phyloP scores from a whole-genome alignment of 306 rosid species.

The Glycine latifolia region DNA sequence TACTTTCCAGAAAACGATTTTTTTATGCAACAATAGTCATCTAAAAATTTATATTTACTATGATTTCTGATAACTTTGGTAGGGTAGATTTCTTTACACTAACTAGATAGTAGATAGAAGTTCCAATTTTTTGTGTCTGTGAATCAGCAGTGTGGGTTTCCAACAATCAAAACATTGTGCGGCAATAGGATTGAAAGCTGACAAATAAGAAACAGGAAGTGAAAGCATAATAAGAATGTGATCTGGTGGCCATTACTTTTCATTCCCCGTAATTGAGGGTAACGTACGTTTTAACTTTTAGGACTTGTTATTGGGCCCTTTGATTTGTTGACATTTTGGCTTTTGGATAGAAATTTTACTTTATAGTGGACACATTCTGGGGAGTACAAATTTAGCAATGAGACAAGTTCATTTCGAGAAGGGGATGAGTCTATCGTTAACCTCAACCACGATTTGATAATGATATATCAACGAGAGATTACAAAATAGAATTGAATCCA shows the following conservation, averaged over 20 bases:
- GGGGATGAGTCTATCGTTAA: not conserved
- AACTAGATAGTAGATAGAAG: too few relatives aligned
- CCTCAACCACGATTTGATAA: not conserved
- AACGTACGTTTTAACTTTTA: not conserved
- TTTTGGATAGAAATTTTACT: not conserved
- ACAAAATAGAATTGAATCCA: not conserved
- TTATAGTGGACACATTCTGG: not conserved
- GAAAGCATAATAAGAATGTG: slow-evolving; percentile 5
- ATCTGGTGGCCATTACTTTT: slow-evolving; percentile 17
- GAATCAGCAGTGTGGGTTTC: too few relatives aligned
- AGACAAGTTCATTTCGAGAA: not conserved
- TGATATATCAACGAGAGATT: not conserved
- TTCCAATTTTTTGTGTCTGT: too few relatives aligned
- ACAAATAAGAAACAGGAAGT: not conserved
- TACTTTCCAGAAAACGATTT: too few relatives aligned
- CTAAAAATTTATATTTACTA: too few relatives aligned
- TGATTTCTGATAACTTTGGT: too few relatives aligned
- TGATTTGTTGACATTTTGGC: not conserved
- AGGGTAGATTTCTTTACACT: too few relatives aligned
- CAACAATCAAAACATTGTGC: not conserved
- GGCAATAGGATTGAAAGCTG: not conserved
- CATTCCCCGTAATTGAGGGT: slow-evolving; percentile 37
- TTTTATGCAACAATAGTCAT: too few relatives aligned
- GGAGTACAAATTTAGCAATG: not conserved
- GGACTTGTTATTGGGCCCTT: not conserved